Evolutionary conservation across 345 rosid genomes (phyloP).

Genomic region (Eucalyptus erythrocorys): DNA sequence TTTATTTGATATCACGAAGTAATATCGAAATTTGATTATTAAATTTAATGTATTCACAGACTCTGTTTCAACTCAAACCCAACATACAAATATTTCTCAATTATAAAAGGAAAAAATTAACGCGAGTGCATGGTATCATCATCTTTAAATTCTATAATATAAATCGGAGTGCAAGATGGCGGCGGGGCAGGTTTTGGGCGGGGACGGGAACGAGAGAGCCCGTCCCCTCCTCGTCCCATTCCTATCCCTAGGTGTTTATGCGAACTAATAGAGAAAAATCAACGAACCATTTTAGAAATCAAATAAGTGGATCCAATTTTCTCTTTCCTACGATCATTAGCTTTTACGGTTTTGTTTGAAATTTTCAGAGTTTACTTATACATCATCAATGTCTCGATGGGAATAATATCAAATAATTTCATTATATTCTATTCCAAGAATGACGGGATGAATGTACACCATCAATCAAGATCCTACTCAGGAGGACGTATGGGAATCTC

Average conservation of each 20-base stretch:
- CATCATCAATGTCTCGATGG: not conserved
- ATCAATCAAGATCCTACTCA: not conserved
- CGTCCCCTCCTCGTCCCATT: not conserved
- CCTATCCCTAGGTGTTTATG: not conserved
- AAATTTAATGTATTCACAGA: not conserved
- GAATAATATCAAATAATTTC: not conserved
- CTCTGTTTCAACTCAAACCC: not conserved
- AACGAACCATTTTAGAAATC: not conserved
- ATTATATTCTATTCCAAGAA: not conserved
- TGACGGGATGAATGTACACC: not conserved
- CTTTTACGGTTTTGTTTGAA: not conserved
- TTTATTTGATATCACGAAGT: not conserved
- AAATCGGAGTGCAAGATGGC: not conserved
- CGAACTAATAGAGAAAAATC: not conserved
- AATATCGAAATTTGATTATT: not conserved
- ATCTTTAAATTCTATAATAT: not conserved
- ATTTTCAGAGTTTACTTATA: accelerated
- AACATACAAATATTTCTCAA: not conserved
- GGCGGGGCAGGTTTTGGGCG: accelerated
- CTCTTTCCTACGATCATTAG: not conserved
- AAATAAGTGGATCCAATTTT: not conserved
- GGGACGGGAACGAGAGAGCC: not conserved
- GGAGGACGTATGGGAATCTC: not conserved
- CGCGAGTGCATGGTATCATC: not conserved
- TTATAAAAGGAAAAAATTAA: not conserved